A percentile compares a stretch with the other conserved stretches of the same genome.
These are phyloP conservation scores for Chlamydomonas reinhardtii DNA, from an alignment of 163 green algal genomes.

Conservation along the genomic window DNA sequence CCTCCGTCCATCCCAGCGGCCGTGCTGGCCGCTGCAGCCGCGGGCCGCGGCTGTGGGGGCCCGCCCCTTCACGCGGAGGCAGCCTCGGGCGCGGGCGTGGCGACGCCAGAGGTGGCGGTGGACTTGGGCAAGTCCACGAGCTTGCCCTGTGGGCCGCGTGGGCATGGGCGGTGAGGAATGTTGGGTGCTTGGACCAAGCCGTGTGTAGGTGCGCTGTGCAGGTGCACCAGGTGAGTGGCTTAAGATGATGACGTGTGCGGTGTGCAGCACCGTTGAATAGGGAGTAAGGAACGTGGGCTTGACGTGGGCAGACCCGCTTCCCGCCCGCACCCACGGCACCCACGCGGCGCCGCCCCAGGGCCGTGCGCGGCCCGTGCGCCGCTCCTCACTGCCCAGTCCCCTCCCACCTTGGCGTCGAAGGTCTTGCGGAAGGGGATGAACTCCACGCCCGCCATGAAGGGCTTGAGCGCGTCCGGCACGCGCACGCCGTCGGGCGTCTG, in stretches of 20 bases:
- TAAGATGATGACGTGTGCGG: no score
- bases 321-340: no score
- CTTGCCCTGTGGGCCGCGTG: constrained; percentile 75
- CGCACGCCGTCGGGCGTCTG: constrained; percentile 92
- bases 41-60: neutral
- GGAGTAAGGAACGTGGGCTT: no score
- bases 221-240: no score
- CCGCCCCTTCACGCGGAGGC: constrained; percentile 36
- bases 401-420: no score
- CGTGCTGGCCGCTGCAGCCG: neutral
- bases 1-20: neutral
- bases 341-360: no score
- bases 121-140: constrained; percentile 67
- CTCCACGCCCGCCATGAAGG: constrained; percentile 93
- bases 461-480: constrained; percentile 88
- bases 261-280: no score
- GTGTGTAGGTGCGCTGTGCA: no score
- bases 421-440: constrained; percentile 96
- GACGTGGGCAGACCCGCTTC: no score
- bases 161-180: neutral
- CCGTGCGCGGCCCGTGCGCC: no score
- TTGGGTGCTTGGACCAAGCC: no score
- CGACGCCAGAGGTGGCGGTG: neutral
- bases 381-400: no score
- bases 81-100: neutral